Percentiles rank a stretch among this genome's conserved stretches.
Conservation (phyloP, 441 rosid genomes). For the Gossypium lobatum region DNA sequence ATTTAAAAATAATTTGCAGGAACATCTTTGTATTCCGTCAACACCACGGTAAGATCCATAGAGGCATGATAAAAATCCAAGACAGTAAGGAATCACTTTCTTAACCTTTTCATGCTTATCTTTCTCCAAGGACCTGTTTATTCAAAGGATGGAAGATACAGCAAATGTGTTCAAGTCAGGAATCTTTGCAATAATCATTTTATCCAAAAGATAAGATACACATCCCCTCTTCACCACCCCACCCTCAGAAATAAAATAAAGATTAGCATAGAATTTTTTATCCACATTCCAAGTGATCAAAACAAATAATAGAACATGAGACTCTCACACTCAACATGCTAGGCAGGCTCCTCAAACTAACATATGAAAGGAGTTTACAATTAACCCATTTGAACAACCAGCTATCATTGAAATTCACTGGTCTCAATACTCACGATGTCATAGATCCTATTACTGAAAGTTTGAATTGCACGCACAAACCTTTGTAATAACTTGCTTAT, state of each 20-base stretch:
- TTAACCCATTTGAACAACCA: neutral
- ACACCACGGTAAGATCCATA: conserved; percentile 44
- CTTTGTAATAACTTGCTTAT: neutral
- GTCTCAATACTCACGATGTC: neutral
- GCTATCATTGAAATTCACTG: neutral
- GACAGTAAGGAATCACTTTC: conserved; percentile 59
- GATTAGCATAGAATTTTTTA: neutral
- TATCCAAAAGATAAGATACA: conserved; percentile 3
- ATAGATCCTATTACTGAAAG: neutral
- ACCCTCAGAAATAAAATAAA: neutral
- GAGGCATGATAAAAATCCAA: conserved; percentile 82
- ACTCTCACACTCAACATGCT: conserved; percentile 1
- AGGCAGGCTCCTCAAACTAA: neutral
- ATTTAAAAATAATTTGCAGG: conserved; percentile 57
- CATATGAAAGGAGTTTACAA: neutral
- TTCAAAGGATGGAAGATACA: conserved; percentile 14
- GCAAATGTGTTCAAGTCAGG: conserved; percentile 15
- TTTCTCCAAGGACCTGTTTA: conserved; percentile 59
- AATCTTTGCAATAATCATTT: conserved; percentile 14
- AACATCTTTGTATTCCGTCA: conserved; percentile 34
- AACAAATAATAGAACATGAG: neutral
- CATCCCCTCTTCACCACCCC: neutral
- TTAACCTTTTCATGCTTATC: conserved; percentile 57
- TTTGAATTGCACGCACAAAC: neutral
- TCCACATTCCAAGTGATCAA: neutral